These are phyloP conservation scores for Pyrenopolyporus hunteri DNA, from an alignment of 495 filamentous ascomycete genomes.

Conservation along the genomic window DNA sequence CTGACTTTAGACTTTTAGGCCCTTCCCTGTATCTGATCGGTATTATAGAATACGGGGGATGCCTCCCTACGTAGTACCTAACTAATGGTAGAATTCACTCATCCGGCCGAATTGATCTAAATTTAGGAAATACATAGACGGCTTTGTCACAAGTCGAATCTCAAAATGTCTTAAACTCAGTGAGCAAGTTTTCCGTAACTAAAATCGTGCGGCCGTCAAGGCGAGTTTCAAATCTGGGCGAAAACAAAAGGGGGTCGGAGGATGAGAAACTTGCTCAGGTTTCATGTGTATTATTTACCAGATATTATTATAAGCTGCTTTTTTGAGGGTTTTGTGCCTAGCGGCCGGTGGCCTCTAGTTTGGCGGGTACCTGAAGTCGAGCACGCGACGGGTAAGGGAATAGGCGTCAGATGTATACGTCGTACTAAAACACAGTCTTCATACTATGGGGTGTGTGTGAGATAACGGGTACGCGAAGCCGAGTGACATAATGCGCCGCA, in stretches of 20 bases:
- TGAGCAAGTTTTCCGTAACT: conserved; percentile 37
- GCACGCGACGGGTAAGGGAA: conserved; percentile 17
- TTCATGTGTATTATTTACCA: no score
- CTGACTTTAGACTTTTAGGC: neutral
- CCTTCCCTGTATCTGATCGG: neutral
- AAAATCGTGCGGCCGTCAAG: conserved; percentile 10
- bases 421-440: conserved; percentile 6
- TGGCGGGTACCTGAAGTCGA: no score
- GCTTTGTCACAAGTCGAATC: no score
- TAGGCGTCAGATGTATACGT: conserved; percentile 7
- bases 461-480: neutral
- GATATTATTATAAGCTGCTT: no score
- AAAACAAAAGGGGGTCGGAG: conserved; percentile 24
- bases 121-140: no score
- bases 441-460: neutral
- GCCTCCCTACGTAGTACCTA: neutral
- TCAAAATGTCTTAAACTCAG: no score
- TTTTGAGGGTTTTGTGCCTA: no score
- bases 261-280: conserved; percentile 42
- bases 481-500: conserved; percentile 33
- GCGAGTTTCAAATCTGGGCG: conserved; percentile 35
- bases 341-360: no score
- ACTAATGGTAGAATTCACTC: neutral
- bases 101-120: neutral
- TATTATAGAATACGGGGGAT: neutral